These are phyloP conservation scores for Saturnispora silvae DNA, from an alignment of 805 yeast species.

Conservation along the genomic window DNA sequence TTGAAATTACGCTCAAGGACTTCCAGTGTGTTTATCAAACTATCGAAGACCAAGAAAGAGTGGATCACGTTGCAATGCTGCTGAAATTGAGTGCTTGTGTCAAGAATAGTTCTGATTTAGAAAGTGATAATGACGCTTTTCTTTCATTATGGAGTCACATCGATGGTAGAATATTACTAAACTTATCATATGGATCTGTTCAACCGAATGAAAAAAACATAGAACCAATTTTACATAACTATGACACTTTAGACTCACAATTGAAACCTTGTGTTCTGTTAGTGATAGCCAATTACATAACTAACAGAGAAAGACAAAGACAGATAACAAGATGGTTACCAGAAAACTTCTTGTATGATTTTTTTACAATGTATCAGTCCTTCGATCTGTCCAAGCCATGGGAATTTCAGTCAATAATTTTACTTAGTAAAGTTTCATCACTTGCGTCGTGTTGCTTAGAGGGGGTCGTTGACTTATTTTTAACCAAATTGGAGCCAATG, in stretches of 20 bases:
- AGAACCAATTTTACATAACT: background rate
- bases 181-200: slow-evolving; percentile 8
- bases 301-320: background rate
- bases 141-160: too few relatives aligned
- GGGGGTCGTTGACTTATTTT: background rate
- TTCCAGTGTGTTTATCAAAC: background rate
- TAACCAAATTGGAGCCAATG: background rate
- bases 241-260: background rate
- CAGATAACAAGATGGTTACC: background rate
- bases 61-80: too few relatives aligned
- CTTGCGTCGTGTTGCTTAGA: background rate
- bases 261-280: slow-evolving; percentile 7
- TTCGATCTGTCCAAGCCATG: slow-evolving; percentile 9
- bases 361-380: slow-evolving; percentile 5
- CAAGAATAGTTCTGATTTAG: background rate
- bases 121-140: too few relatives aligned
- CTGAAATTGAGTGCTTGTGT: slow-evolving; percentile 1
- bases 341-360: background rate
- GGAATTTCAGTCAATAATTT: slow-evolving; percentile 11
- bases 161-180: slow-evolving; percentile 10
- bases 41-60: background rate
- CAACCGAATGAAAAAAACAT: slow-evolving; percentile 3
- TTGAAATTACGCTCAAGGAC: background rate
- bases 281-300: slow-evolving; percentile 10
- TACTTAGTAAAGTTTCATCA: slow-evolving; percentile 4